Evolutionary conservation across 2,329 filamentous ascomycete genomes (phyloP), one percentile per base, ranked within the genome.

Genomic region (Ascosphaera pollenicola): DNA sequence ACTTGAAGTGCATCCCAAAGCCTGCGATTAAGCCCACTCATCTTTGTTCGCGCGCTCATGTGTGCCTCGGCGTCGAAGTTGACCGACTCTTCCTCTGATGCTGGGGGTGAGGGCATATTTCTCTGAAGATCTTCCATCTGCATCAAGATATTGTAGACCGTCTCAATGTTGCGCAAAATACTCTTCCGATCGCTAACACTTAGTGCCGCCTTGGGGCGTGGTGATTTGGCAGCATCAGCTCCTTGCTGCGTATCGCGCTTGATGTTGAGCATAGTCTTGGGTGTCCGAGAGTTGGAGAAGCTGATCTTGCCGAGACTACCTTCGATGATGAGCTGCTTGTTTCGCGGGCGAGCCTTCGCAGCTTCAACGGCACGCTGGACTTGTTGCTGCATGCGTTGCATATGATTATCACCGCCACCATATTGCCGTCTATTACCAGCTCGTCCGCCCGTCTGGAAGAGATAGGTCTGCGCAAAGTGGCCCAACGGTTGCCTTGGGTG

Each of bases 331-430:
- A 98, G 68, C 55, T 94, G 85, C 52, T 91, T 92, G 54, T 92
- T 94, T 66, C 98, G 98, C 10, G 89, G 89, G 58, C 92, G 87
- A 43, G 84, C 82, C 63, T 95, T 98, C 39, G 89, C 89, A 1
- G 89, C 89, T 54, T 98, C 89, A 0, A 98, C 89, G 17, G 89
- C 89, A 41, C 89, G 76, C 55, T 94, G 87, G 10, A 98, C 91
- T 58, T 98, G 89, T 58, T 98, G 89, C 58, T 98, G 87, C 89
- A 98, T 98, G 40, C 89, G 78, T 56, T 95, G 89, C 63, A 95
- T 82, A 53, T 98, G 89, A 54, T 94, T 98, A 56, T 98, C 89
- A 15, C 82, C 84, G 35, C 78, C 82, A 42, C 83, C 72, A 43
- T 76, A 74, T 48, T 89, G 75, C 46, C 84, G 73, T 45, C 84